Evolutionary conservation across 306 rosid genomes (phyloP), one percentile per base, ranked within the genome.

Genomic region (Quercus glauca): DNA sequence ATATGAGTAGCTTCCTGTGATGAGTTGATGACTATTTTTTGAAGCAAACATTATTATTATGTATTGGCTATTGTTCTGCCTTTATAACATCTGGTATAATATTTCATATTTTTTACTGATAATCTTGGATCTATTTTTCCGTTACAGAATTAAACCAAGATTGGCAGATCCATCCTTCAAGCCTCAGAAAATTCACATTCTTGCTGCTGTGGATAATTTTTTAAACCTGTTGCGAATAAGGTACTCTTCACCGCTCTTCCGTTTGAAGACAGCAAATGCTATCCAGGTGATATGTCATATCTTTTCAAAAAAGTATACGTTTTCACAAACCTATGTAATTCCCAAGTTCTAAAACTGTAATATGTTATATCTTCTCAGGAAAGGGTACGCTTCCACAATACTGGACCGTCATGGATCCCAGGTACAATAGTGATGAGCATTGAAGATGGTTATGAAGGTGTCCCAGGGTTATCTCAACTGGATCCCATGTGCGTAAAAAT

Each of bases 211-310:
- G 80, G 94, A 95, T 20, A 87, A 85, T 81, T 91, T 93, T 77
- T 83, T 87, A 77, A 88, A 80, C 84, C 74, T 95, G 77, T 80
- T 95, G 81, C 85, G 83, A 17, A 91, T 91, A 79, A 88, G 99
- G 86, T 95, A 95, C 88, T 91, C 98, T 77, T 95, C 99, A 56
- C 98, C 97, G 20, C 99, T 93, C 74, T 89, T 95, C 88, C 91
- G 96, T 76, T 72, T 95, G 91, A 87, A 75, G 91, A 93, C 98
- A 14, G 91, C 88, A 75, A 85, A 89, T 84, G 91, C 85, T 82
- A 88, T 93, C 76, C 97, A 90, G 98, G 99, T 93, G 84, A 89
- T 33, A 35, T 67, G 51, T 67, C 52, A 33, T 67, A 67, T 19
- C 51, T 67, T 67, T 67, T 67, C 19, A 19, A 3, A 13, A 2